phyloP scores from a whole-genome alignment of 2,329 filamentous ascomycete species.

The Botrytis galanthina region DNA sequence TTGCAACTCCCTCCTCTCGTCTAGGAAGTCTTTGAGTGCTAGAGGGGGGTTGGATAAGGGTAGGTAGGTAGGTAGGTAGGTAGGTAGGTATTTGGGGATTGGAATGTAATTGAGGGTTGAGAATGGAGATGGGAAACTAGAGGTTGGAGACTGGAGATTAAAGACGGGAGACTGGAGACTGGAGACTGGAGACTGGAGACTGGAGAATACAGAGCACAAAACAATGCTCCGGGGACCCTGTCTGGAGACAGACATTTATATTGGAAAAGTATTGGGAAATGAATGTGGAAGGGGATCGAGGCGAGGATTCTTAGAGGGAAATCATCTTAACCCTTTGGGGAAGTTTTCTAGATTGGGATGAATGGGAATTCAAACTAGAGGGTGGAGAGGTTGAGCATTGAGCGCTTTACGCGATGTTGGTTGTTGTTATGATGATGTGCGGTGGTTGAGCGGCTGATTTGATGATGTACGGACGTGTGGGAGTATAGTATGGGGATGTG shows the following conservation, averaged over 20 bases:
- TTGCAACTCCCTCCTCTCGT: background rate
- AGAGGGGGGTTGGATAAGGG: accelerated
- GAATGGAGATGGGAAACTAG: too few relatives aligned
- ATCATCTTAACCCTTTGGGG: background rate
- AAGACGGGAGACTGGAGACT: too few relatives aligned
- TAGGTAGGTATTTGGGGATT: background rate
- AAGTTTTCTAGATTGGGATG: background rate
- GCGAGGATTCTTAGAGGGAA: background rate
- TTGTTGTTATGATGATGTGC: background rate
- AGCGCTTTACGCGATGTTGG: background rate
- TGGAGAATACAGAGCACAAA: background rate
- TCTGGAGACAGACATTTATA: too few relatives aligned
- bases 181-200: too few relatives aligned
- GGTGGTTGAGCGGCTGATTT: background rate
- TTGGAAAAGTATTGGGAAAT: background rate
- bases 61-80: background rate
- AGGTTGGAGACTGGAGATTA: too few relatives aligned
- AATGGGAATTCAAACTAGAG: background rate
- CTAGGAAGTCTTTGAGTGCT: background rate
- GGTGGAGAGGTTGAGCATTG: background rate
- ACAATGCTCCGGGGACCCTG: too few relatives aligned
- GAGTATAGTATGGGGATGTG: background rate
- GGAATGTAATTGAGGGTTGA: too few relatives aligned
- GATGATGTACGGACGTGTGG: background rate
- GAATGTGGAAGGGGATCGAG: background rate